Evolutionary conservation across 1,284 basidiomycete species (phyloP), one percentile per base, ranked within the genome.

Genomic region (Ceratobasidium sp.): DNA sequence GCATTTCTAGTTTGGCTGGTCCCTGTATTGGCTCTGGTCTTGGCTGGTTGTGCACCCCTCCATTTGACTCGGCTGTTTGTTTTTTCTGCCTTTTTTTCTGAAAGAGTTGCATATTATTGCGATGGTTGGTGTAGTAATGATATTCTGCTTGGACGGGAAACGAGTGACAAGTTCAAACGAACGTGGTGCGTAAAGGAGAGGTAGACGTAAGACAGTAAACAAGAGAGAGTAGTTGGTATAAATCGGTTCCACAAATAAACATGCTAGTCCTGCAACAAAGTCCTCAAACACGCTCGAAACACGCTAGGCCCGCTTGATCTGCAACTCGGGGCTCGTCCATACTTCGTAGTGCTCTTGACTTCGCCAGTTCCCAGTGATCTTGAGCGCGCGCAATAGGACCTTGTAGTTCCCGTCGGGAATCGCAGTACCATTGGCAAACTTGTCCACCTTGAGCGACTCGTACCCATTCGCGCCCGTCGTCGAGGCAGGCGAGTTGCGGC

Each of bases 401-500:
- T 42, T 40, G 35, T 57, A 57, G 3, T 4, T 20, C 20, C 55
- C 55, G 35, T 57, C 55, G 6, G 55, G 55, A 42, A 57, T 57
- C 3, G 35, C 34, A 4, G 55, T 57, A 6, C 55, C 55, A 38
- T 57, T 57, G 3, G 35, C 20, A 35, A 57, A 57, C 17, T 5
- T 20, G 8, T 38, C 8, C 15, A 57, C 34, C 10, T n/a, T 20
- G n/a, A 42, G 6, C n/a, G n/a, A 12, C 17, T n/a, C 22, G 22
- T 8, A 25, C 7, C 7, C 12, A 15, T 27, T 4, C 7, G 17
- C 7, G 31, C 29, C 35, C 31, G 25, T 38, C 7, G 15, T 34
- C 15, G 53, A 13, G 15, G 20, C 53, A 12, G 29, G 7, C 25
- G 67, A 29, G 65, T 69, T 55, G 20, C 70, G 70, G 6, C 55